Percentiles rank a stretch among this genome's conserved stretches.
Conservation (phyloP, 768 basidiomycete species). For the Pleurotus tuoliensis region DNA sequence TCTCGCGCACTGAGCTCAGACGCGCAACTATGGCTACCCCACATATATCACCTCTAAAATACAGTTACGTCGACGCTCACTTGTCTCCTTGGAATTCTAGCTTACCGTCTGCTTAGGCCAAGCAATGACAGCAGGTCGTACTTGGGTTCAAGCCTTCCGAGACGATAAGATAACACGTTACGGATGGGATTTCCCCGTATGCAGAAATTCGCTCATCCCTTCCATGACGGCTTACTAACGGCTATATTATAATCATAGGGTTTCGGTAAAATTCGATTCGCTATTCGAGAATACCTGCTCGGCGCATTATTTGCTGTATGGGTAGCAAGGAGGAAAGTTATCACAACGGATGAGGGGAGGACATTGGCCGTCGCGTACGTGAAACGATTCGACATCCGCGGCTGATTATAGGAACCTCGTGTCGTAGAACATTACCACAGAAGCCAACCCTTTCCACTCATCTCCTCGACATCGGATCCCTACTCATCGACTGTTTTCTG, state of each 20-base stretch:
- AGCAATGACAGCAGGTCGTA: conserved; percentile 4
- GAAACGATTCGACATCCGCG: neutral
- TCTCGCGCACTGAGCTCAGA: too few relatives aligned
- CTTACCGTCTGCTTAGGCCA: neutral
- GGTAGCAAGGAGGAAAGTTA: conserved; percentile 4
- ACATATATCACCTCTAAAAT: neutral
- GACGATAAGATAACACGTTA: neutral
- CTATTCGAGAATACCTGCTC: conserved; percentile 1
- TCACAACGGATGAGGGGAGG: conserved; percentile 1
- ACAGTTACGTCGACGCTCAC: neutral
- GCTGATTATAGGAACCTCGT: neutral
- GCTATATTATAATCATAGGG: neutral
- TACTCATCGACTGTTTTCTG: neutral
- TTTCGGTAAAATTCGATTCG: neutral
- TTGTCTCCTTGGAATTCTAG: neutral
- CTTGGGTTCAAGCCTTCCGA: conserved; percentile 1
- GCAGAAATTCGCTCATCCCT: neutral
- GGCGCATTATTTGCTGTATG: neutral
- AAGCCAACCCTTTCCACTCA: neutral
- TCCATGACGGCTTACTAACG: neutral
- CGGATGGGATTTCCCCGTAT: neutral
- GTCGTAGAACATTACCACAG: neutral
- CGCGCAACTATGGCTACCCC: too few relatives aligned
- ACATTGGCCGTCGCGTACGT: conserved; percentile 1
- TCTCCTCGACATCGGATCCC: neutral